Evolutionary conservation across 2,329 filamentous ascomycete genomes (phyloP).

Genomic region (Talaromyces sp.): DNA sequence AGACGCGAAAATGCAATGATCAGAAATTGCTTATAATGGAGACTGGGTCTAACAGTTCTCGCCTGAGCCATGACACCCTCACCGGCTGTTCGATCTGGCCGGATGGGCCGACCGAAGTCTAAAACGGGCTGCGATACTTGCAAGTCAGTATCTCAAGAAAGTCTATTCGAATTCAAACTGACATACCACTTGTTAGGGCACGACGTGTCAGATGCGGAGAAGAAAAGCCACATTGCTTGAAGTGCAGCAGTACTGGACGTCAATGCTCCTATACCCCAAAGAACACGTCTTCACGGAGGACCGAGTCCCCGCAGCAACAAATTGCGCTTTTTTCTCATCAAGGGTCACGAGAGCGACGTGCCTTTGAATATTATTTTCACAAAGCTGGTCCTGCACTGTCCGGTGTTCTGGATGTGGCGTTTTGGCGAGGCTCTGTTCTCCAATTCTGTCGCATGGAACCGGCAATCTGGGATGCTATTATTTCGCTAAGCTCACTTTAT

Average conservation of each 20-base stretch:
- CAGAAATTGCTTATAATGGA: not conserved
- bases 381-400: slow-evolving; percentile 25
- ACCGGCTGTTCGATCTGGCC: slow-evolving; percentile 4
- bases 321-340: slow-evolving; percentile 4
- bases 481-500: slow-evolving; percentile 31
- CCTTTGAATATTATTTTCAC: slow-evolving; percentile 33
- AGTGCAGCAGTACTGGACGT: slow-evolving; percentile 21
- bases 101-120: slow-evolving; percentile 22
- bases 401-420: slow-evolving; percentile 27
- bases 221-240: slow-evolving; percentile 20
- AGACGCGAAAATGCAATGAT: not conserved
- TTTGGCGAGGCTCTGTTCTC: slow-evolving; percentile 32
- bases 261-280: slow-evolving; percentile 15
- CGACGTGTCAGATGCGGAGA: slow-evolving; percentile 20
- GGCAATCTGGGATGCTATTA: slow-evolving; percentile 32
- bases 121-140: slow-evolving; percentile 26
- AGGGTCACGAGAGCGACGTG: slow-evolving; percentile 25
- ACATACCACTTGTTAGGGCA: slow-evolving; percentile 4
- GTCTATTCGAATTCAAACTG: too few relatives aligned
- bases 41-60: not conserved
- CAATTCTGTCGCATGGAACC: slow-evolving; percentile 29
- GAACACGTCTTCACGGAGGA: not conserved
- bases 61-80: not conserved
- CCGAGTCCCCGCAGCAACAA: slow-evolving; percentile 4
- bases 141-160: slow-evolving; percentile 20